Evolutionary conservation across 768 basidiomycete species (phyloP), one percentile per base, ranked within the genome.

Genomic region (Termitomyces sp.): DNA sequence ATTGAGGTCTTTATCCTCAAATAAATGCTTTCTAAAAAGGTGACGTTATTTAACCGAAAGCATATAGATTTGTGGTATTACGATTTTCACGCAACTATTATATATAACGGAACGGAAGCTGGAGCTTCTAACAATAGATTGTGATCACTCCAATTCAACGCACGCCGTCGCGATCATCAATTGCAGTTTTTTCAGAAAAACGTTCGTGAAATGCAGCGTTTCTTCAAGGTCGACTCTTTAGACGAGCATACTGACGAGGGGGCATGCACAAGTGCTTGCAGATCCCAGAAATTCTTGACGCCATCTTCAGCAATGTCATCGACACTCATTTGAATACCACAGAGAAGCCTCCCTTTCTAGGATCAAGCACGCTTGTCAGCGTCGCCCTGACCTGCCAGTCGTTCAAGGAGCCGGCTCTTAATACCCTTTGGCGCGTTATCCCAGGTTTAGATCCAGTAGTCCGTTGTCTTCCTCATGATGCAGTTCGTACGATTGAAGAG

Each of bases 401-500:
- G 5, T 54, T 54, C 28, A 54, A 47, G 37, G 53, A 54, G 24
- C 53, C 45, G n/a, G 53, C 53, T 46, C 53, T 54, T 10, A 41
- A 54, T 41, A 37, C n/a, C 32, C 53, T 54, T 41, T 54, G 53
- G 53, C 53, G 53, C 10, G 26, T 9, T 15, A 54, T 54, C 11
- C 45, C 45, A 14, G 53, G 53, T 30, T 5, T 54, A 6, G 53
- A 47, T 15, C 45, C 53, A 1, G 38, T 54, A 24, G 45, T 54
- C 34, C 40, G 37, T 4, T 54, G 53, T 2, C 45, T 54, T 30
- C 53, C 53, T 22, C 19, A 15, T 11, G 53, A 54, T 34, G 45
- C 53, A 10, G 53, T 54, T 19, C 37, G 45, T 42, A 54, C 37
- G 22, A 47, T 54, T 6, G 28, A 46, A 30, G 53, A 54, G 17